Evolutionary conservation across 768 basidiomycete species (phyloP), one percentile per base, ranked within the genome.

Genomic region (Amanita exitialis): DNA sequence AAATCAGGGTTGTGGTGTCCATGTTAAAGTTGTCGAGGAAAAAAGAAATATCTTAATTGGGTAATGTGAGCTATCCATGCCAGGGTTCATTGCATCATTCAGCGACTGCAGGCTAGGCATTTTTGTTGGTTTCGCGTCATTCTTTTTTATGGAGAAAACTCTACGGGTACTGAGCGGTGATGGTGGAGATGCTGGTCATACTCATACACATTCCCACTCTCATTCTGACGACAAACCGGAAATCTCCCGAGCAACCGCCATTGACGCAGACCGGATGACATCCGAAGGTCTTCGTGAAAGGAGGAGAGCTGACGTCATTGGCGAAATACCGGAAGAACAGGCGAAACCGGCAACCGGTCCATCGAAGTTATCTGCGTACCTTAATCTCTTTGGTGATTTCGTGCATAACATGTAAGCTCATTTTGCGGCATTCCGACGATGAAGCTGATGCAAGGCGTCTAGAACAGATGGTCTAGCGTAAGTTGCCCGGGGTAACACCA

Each of bases 391-490:
- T 62, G 91, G 90, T 38, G 91, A 93, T 64, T 92, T 94, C 62
- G 89, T 90, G 44, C 91, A 95, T 62, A 94, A 95, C 63, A 93
- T 95, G 88, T 89, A 60, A 52, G 51, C 23, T 12, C n/a, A 16
- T 3, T n/a, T 15, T 18, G 25, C 23, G 5, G 13, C 25, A 15
- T 23, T 30, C 27, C 6, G 15, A 21, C 30, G 10, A n/a, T 18
- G 12, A 28, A 18, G 25, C 32, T 51, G 38, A 51, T 51, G 32
- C n/a, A 18, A 30, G 20, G 48, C 53, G 47, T 56, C 30, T 53
- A 90, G 88, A 59, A 94, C 91, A n/a, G 92, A 95, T 70, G 92
- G 92, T 43, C 76, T 95, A 45, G 86, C 86, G 85, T 89, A 69
- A 61, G 83, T 79, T 56, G 44, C 54, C 43, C 20, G 30, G 37